Evolutionary conservation across 257 asterid species (phyloP).

Genomic region (Verbascum thapsus): DNA sequence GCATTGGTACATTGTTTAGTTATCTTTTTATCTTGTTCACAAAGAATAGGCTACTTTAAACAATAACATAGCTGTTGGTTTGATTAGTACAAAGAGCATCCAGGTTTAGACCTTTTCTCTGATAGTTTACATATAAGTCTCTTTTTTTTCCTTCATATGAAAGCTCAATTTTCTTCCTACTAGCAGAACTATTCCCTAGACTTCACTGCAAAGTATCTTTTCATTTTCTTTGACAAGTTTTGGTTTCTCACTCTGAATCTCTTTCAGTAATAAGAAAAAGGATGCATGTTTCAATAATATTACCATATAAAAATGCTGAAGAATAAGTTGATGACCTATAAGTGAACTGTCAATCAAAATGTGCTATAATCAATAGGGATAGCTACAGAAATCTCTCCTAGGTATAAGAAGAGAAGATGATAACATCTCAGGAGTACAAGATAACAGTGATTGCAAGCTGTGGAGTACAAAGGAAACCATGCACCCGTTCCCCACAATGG

Average conservation of each 20-base stretch:
- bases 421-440: constrained; percentile 14
- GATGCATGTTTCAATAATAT: background rate
- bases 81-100: background rate
- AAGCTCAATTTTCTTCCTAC: constrained; percentile 5
- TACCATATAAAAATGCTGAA: background rate
- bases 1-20: constrained; percentile 8
- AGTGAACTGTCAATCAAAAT: background rate
- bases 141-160: background rate
- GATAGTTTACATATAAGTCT: background rate
- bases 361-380: background rate
- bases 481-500: background rate
- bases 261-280: constrained; percentile 3
- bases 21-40: constrained; percentile 1
- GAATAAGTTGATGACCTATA: background rate
- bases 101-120: background rate
- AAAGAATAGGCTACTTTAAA: constrained; percentile 6
- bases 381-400: background rate
- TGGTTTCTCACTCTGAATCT: background rate
- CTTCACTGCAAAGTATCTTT: constrained; percentile 7
- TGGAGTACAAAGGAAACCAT: constrained; percentile 2
- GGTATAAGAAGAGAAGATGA: background rate
- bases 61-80: constrained; percentile 4
- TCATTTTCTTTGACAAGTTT: background rate
- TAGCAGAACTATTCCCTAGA: background rate
- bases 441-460: background rate